A percentile compares a stretch with the other conserved stretches of the same genome.
phyloP scores from a whole-genome alignment of 1,284 basidiomycete species.

The Papiliotrema nemorosa region DNA sequence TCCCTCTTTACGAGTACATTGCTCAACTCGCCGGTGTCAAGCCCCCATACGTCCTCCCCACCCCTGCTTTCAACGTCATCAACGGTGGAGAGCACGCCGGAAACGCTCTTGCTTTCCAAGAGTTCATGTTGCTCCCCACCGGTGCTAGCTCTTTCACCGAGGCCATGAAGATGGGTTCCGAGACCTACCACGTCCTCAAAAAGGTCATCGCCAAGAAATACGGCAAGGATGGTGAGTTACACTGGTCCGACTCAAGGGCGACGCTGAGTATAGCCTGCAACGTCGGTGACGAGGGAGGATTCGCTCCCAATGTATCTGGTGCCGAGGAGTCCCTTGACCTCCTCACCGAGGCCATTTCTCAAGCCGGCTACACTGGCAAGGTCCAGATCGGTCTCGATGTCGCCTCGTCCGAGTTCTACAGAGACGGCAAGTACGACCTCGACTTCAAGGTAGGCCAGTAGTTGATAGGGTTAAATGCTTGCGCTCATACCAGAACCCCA shows the following conservation, averaged over 20 bases:
- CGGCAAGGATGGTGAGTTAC: slow-evolving; percentile 83
- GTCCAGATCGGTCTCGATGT: slow-evolving; percentile 99
- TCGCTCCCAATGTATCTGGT: slow-evolving; percentile 95
- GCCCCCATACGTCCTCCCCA: slow-evolving; percentile 86
- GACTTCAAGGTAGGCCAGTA: slow-evolving; percentile 65
- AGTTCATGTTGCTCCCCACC: slow-evolving; percentile 99
- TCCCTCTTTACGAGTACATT: slow-evolving; percentile 95
- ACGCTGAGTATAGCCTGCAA: slow-evolving; percentile 69
- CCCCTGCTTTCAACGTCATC: slow-evolving; percentile 97
- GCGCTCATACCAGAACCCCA: slow-evolving; percentile 76
- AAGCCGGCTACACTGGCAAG: slow-evolving; percentile 97
- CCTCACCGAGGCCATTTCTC: slow-evolving; percentile 90
- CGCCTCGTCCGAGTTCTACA: slow-evolving; percentile 99
- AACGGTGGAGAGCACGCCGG: slow-evolving; percentile 99
- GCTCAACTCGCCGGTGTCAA: slow-evolving; percentile 92
- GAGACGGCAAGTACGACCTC: slow-evolving; percentile 99
- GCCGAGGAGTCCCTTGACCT: slow-evolving; percentile 98
- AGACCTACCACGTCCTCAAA: slow-evolving; percentile 98
- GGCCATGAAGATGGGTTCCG: slow-evolving; percentile 97
- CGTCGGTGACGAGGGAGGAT: slow-evolving; percentile 99
- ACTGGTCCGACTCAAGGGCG: neutral
- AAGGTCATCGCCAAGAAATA: slow-evolving; percentile 99
- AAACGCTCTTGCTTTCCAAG: slow-evolving; percentile 99
- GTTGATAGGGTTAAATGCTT: slow-evolving; percentile 3
- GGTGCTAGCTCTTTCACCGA: slow-evolving; percentile 89